These are phyloP conservation scores for Ophiocordyceps camponoti-floridani DNA, from an alignment of 2,329 filamentous ascomycete genomes.

Conservation along the genomic window DNA sequence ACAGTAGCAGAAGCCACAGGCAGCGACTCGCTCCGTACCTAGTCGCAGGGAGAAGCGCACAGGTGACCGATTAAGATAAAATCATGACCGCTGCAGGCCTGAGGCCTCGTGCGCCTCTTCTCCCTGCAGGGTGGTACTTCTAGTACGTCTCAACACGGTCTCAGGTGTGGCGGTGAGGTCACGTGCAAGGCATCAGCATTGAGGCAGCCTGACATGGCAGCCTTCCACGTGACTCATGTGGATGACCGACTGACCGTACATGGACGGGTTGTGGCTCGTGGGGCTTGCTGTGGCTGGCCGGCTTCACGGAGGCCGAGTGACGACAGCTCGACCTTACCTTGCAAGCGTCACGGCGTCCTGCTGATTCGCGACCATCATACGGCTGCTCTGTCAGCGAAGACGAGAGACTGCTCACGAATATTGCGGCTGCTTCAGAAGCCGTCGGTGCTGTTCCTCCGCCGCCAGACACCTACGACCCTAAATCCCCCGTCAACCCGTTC, in stretches of 20 bases:
- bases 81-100: not conserved
- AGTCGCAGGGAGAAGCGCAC: not conserved
- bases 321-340: not conserved
- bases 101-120: conserved; percentile 1
- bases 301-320: not conserved
- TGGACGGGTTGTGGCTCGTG: not conserved
- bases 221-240: too few species aligned
- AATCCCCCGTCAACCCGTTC: not conserved
- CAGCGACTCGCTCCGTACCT: not conserved
- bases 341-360: conserved; percentile 12
- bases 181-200: not conserved
- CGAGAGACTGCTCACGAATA: not conserved
- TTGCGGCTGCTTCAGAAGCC: not conserved
- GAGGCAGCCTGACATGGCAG: too few species aligned
- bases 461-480: too few species aligned
- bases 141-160: not conserved
- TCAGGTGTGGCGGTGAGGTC: not conserved
- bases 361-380: conserved; percentile 3
- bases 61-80: not conserved
- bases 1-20: not conserved
- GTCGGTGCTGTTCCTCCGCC: not conserved
- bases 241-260: too few species aligned
- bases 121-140: not conserved
- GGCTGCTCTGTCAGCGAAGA: not conserved
- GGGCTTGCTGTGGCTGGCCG: not conserved